Evolutionary conservation across 768 basidiomycete genomes (phyloP).

Genomic region (Naganishia kalamii): DNA sequence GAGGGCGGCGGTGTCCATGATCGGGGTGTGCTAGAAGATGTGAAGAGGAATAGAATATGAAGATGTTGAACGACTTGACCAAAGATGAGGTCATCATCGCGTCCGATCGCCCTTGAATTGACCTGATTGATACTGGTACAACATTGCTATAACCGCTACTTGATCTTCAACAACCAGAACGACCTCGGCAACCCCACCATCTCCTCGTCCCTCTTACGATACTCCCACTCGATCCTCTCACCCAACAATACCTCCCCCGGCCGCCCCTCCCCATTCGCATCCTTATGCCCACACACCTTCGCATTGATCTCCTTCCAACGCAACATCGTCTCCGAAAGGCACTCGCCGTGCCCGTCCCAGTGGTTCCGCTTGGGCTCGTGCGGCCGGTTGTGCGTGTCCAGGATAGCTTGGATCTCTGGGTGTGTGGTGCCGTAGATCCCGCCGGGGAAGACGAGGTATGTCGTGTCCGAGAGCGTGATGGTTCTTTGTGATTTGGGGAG

Average conservation of each 20-base stretch:
- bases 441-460: not conserved
- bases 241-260: too few species aligned
- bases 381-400: not conserved
- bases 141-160: not conserved
- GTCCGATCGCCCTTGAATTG: not conserved
- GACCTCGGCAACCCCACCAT: not conserved
- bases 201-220: not conserved
- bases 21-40: not conserved
- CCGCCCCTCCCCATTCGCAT: not conserved
- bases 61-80: not conserved
- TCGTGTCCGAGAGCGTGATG: not conserved
- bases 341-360: not conserved
- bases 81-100: slow-evolving; percentile 1
- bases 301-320: not conserved
- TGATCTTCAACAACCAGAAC: slow-evolving; percentile 1
- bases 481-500: not conserved
- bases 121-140: not conserved
- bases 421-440: not conserved
- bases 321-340: not conserved
- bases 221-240: not conserved
- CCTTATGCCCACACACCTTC: not conserved
- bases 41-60: not conserved
- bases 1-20: not conserved
- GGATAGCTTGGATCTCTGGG: not conserved
- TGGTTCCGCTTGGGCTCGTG: not conserved